These are phyloP conservation scores for Karstenula rhodostoma DNA, from an alignment of 2,329 filamentous ascomycete species.

Conservation along the genomic window DNA sequence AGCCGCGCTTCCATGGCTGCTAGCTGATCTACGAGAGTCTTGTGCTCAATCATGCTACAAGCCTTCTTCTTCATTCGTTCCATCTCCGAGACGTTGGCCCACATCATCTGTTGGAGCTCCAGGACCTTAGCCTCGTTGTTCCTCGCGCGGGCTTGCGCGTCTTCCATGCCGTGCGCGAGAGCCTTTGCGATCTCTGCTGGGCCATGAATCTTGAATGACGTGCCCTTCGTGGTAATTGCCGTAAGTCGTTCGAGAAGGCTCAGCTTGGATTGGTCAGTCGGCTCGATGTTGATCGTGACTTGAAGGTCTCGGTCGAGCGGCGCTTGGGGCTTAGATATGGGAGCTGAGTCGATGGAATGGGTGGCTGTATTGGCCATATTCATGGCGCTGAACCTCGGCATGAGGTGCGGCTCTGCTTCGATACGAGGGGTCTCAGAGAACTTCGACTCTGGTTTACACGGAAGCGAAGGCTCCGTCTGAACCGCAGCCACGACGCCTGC, in stretches of 20 bases:
- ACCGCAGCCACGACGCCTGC: not conserved
- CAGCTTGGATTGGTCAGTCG: constrained; percentile 13
- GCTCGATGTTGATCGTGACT: constrained; percentile 22
- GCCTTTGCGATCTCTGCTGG: constrained; percentile 14
- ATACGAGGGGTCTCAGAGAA: not conserved
- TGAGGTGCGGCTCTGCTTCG: not conserved
- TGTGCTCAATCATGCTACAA: constrained; percentile 14
- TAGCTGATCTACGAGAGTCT: constrained; percentile 20
- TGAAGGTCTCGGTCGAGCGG: constrained; percentile 3
- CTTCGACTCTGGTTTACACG: not conserved
- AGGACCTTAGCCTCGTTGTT: constrained; percentile 5
- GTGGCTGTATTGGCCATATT: no score
- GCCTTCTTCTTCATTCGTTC: constrained; percentile 4
- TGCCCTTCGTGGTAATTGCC: constrained; percentile 14
- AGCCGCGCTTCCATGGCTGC: constrained; percentile 19
- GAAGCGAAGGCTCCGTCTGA: not conserved
- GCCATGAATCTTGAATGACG: constrained; percentile 22
- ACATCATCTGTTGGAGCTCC: constrained; percentile 4
- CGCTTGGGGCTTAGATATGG: not conserved
- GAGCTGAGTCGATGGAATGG: not conserved
- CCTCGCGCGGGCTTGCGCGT: constrained; percentile 8
- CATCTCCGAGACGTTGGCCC: not conserved
- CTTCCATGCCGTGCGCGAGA: constrained; percentile 19
- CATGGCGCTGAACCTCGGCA: no score
- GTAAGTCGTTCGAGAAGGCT: constrained; percentile 20